Conservation (phyloP, 129 eudicot genomes). For the Lonicera japonica region DNA sequence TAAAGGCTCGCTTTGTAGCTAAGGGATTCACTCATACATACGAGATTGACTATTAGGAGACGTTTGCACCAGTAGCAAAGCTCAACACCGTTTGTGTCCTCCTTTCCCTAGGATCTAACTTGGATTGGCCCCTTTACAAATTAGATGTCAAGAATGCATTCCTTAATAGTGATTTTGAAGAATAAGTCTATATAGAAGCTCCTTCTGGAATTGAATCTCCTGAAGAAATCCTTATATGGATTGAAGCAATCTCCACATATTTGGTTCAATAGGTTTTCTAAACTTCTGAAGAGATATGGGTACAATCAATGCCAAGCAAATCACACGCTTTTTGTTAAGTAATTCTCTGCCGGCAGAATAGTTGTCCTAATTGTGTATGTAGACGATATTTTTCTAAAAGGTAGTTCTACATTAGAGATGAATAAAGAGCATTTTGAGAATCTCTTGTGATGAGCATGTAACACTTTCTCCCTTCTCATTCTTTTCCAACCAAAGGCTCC, state of each 20-base stretch:
- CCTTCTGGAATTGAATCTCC: background rate
- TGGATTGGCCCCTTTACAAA: background rate
- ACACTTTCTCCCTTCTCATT: too few species aligned
- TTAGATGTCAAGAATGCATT: background rate
- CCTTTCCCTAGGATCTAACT: background rate
- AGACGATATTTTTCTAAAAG: too few species aligned
- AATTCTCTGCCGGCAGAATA: background rate
- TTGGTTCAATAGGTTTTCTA: background rate
- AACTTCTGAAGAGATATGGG: background rate
- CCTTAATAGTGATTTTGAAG: background rate
- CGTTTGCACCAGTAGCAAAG: background rate
- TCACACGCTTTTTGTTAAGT: background rate
- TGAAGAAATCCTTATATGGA: background rate
- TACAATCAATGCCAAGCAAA: background rate
- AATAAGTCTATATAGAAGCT: slow-evolving; percentile 1
- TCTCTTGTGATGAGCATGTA: too few species aligned
- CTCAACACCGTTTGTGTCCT: background rate
- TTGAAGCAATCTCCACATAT: background rate
- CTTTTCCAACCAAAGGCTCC: too few species aligned
- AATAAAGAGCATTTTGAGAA: too few species aligned
- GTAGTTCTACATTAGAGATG: too few species aligned
- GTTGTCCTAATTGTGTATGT: background rate
- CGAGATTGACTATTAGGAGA: too few species aligned
- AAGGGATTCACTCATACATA: too few species aligned
- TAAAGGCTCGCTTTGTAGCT: too few species aligned